phyloP scores from a whole-genome alignment of 345 rosid species.

The Populus simonii region DNA sequence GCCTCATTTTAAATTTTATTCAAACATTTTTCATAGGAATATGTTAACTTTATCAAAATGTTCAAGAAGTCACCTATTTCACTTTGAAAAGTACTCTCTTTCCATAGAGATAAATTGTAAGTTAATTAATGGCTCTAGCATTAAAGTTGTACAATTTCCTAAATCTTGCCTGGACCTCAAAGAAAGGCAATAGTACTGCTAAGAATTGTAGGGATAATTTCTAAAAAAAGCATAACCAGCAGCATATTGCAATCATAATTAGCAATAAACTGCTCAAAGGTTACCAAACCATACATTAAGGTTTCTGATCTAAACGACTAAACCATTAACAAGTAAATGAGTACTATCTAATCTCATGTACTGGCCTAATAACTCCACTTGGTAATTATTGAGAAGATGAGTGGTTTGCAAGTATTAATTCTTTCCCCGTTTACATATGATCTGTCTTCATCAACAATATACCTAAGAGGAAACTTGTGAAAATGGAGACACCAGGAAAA shows the following conservation, averaged over 20 bases:
- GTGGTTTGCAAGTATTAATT: neutral
- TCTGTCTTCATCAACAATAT: neutral
- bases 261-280: neutral
- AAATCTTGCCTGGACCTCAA: neutral
- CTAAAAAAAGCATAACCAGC: neutral
- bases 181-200: neutral
- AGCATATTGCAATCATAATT: neutral
- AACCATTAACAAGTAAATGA: neutral
- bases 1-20: too few relatives aligned
- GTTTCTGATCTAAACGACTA: neutral
- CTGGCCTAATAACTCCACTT: neutral
- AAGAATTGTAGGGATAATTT: slow-evolving; percentile 3
- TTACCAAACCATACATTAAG: slow-evolving; percentile 19
- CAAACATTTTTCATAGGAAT: too few relatives aligned
- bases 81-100: neutral
- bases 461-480: neutral
- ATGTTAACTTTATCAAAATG: too few relatives aligned
- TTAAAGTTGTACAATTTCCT: neutral
- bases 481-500: neutral
- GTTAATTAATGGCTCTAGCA: neutral
- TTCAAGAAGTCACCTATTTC: too few relatives aligned
- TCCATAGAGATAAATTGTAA: neutral
- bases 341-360: neutral
- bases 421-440: neutral
- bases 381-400: neutral